phyloP scores from a whole-genome alignment of 2,329 filamentous ascomycete species.

The Trichoderma oligosporum region DNA sequence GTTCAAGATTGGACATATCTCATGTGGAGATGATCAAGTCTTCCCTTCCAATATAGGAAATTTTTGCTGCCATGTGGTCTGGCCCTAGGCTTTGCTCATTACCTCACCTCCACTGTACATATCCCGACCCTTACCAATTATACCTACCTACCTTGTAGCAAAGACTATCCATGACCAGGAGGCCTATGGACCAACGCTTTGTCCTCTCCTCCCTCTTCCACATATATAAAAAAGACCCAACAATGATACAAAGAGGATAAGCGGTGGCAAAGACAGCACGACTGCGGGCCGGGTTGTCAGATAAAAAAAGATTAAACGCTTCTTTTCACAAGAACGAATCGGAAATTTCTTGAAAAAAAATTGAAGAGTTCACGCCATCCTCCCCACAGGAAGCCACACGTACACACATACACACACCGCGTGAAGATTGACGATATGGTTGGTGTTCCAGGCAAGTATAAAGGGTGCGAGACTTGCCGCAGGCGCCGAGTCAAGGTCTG shows the following conservation, averaged over 20 bases:
- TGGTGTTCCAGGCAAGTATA: conserved; percentile 60
- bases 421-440: conserved; percentile 45
- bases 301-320: not conserved
- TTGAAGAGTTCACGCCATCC: not conserved
- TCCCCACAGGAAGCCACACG: not conserved
- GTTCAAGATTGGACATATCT: conserved; percentile 16
- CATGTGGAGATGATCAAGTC: conserved; percentile 14
- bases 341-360: not conserved
- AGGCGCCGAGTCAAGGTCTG: conserved; percentile 56
- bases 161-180: conserved; percentile 12
- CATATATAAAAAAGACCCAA: conserved; percentile 16
- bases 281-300: conserved; percentile 4
- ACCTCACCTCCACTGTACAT: conserved; percentile 7
- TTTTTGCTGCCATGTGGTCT: conserved; percentile 14
- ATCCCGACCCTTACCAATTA: conserved; percentile 9
- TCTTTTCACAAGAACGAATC: not conserved
- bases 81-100: not conserved
- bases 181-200: conserved; percentile 15
- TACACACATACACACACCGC: not conserved
- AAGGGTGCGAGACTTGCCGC: conserved; percentile 61
- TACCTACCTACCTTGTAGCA: conserved; percentile 7
- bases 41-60: conserved; percentile 1
- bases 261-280: conserved; percentile 18
- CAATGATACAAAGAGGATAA: conserved; percentile 16
- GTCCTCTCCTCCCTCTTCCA: conserved; percentile 6